These are phyloP conservation scores for Cryptococcus sp. DNA, from an alignment of 1,284 basidiomycete species.

Conservation along the genomic window DNA sequence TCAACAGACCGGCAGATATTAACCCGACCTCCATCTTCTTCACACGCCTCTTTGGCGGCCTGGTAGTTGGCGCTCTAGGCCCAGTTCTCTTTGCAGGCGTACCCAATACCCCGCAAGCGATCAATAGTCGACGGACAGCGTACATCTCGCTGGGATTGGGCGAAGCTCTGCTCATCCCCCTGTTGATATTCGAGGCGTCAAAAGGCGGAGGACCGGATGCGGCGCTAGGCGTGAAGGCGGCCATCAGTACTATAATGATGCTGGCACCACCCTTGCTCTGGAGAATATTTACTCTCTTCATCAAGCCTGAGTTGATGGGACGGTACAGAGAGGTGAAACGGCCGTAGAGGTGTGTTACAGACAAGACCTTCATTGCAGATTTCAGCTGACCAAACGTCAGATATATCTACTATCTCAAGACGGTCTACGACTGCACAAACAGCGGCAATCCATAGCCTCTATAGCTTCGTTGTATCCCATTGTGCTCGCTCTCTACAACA, in stretches of 20 bases:
- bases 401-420: too few relatives aligned
- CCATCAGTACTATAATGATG: slow-evolving; percentile 14
- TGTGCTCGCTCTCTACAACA: too few relatives aligned
- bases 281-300: slow-evolving; percentile 26
- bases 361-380: not conserved
- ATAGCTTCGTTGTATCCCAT: too few relatives aligned
- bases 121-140: slow-evolving; percentile 14
- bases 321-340: slow-evolving; percentile 19
- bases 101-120: slow-evolving; percentile 18
- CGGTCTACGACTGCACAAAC: too few relatives aligned
- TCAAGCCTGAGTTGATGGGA: slow-evolving; percentile 27
- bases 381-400: not conserved
- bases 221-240: slow-evolving; percentile 14
- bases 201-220: slow-evolving; percentile 14
- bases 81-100: slow-evolving; percentile 20
- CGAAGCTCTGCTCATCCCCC: slow-evolving; percentile 26
- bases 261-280: slow-evolving; percentile 28
- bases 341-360: not conserved
- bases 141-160: slow-evolving; percentile 28
- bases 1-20: slow-evolving; percentile 23
- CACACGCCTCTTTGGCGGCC: slow-evolving; percentile 24
- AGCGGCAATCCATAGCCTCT: too few relatives aligned
- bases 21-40: slow-evolving; percentile 27
- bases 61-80: slow-evolving; percentile 28
- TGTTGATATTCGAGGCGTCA: slow-evolving; percentile 19